Conservation (phyloP, 495 filamentous ascomycete species). For the Aspergillus saccharolyticus region DNA sequence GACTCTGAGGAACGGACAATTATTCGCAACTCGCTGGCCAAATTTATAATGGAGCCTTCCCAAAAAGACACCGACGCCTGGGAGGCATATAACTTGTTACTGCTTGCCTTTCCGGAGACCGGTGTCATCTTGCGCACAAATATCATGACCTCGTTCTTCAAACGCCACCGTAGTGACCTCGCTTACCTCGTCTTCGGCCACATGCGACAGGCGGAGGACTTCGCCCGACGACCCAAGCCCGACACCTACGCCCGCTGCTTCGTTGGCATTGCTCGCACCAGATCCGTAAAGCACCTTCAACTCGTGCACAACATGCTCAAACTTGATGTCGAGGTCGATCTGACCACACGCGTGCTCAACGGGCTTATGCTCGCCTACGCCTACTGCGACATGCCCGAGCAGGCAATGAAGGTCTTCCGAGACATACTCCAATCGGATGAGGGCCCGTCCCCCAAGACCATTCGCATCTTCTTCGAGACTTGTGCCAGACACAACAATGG, state of each 20-base stretch:
- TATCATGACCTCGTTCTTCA: conserved; percentile 82
- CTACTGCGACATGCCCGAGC: conserved; percentile 55
- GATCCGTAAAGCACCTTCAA: conserved; percentile 60
- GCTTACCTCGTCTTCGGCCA: conserved; percentile 81
- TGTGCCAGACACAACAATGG: conserved; percentile 64
- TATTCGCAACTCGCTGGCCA: conserved; percentile 58
- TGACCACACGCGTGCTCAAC: conserved; percentile 71
- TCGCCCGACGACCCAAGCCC: conserved; percentile 53
- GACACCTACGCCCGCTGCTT: conserved; percentile 75
- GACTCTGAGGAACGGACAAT: conserved; percentile 56
- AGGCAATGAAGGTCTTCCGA: conserved; percentile 72
- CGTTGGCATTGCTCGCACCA: conserved; percentile 62
- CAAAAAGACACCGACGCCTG: conserved; percentile 62
- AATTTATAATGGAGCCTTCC: conserved; percentile 56
- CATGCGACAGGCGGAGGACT: conserved; percentile 66
- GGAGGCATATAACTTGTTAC: conserved; percentile 76
- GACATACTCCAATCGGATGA: conserved; percentile 72
- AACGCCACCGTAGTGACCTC: conserved; percentile 70
- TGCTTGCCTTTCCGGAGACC: conserved; percentile 73
- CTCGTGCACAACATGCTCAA: conserved; percentile 88
- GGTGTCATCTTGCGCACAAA: conserved; percentile 53
- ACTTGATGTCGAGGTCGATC: conserved; percentile 72
- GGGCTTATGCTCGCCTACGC: conserved; percentile 81
- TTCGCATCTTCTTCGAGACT: conserved; percentile 71
- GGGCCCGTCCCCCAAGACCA: conserved; percentile 73